These are phyloP conservation scores for Stenocarpella maydis DNA, from an alignment of 2,329 filamentous ascomycete species.

Conservation along the genomic window DNA sequence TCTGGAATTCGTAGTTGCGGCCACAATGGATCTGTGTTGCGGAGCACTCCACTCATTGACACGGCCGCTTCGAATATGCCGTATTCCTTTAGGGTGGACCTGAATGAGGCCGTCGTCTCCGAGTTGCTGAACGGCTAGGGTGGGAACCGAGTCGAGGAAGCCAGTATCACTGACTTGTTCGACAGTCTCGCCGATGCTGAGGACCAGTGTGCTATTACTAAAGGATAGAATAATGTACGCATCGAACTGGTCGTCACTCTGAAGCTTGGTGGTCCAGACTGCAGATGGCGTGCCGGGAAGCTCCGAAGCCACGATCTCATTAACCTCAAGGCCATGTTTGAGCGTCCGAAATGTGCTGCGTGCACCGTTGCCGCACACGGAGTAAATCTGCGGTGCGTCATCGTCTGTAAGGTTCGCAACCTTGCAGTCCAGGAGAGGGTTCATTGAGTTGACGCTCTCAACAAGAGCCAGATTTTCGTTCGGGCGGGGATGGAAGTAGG, in stretches of 20 bases:
- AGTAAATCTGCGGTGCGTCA: conserved; percentile 96
- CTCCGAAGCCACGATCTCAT: conserved; percentile 94
- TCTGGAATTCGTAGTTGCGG: conserved; percentile 89
- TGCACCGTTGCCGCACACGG: conserved; percentile 87
- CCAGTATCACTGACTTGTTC: conserved; percentile 95
- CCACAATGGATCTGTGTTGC: conserved; percentile 93
- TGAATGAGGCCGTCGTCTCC: conserved; percentile 93
- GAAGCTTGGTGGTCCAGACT: conserved; percentile 95
- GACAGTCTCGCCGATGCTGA: conserved; percentile 96
- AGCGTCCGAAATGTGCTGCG: conserved; percentile 90
- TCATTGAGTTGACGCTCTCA: conserved; percentile 87
- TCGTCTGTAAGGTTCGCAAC: conserved; percentile 90
- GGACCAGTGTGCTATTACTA: conserved; percentile 85
- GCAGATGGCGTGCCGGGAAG: conserved; percentile 87
- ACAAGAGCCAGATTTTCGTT: conserved; percentile 85
- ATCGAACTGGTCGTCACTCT: conserved; percentile 83
- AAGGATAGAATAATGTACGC: conserved; percentile 97
- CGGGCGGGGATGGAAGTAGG: conserved; percentile 84
- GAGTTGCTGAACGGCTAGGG: conserved; percentile 90
- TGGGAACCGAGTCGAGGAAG: conserved; percentile 87
- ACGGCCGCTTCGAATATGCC: conserved; percentile 80
- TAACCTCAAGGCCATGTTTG: conserved; percentile 91
- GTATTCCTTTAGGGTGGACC: conserved; percentile 94
- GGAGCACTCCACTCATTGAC: conserved; percentile 95
- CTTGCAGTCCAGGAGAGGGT: conserved; percentile 90